A percentile compares a stretch with the other conserved stretches of the same genome.
Evolutionary conservation across 2,329 filamentous ascomycete species (phyloP).

Genomic region (Fusarium brachygibbosum): DNA sequence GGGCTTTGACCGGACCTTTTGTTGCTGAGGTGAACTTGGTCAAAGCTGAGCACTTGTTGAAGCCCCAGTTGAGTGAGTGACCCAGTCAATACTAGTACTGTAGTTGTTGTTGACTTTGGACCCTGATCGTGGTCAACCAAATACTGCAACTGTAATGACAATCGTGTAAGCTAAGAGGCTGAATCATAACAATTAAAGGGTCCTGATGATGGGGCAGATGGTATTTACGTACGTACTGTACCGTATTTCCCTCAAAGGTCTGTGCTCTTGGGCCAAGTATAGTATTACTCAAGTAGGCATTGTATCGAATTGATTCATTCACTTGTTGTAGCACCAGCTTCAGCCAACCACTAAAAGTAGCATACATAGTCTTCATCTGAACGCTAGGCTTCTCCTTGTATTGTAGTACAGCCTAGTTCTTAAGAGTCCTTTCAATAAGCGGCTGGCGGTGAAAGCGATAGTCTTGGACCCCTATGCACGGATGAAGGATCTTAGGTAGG

Average conservation of each 20-base stretch:
- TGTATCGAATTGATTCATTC: background rate
- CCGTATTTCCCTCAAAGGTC: slow-evolving; percentile 6
- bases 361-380: slow-evolving; percentile 5
- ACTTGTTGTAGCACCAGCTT: slow-evolving; percentile 20
- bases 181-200: slow-evolving; percentile 14
- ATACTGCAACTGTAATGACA: slow-evolving; percentile 16
- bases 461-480: background rate
- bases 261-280: slow-evolving; percentile 22
- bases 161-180: slow-evolving; percentile 40
- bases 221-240: background rate
- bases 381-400: background rate
- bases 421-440: background rate
- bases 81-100: background rate
- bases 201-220: slow-evolving; percentile 11
- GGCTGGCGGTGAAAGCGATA: slow-evolving; percentile 21
- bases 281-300: slow-evolving; percentile 2
- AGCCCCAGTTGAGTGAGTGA: slow-evolving; percentile 13
- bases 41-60: slow-evolving; percentile 14
- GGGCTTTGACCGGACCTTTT: background rate
- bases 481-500: background rate
- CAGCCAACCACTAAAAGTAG: slow-evolving; percentile 4
- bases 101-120: slow-evolving; percentile 5
- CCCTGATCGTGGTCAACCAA: slow-evolving; percentile 17
- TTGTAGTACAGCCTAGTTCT: background rate
- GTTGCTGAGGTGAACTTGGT: slow-evolving; percentile 6